Conservation (phyloP, 306 rosid genomes). For the Citrullus amarus region DNA sequence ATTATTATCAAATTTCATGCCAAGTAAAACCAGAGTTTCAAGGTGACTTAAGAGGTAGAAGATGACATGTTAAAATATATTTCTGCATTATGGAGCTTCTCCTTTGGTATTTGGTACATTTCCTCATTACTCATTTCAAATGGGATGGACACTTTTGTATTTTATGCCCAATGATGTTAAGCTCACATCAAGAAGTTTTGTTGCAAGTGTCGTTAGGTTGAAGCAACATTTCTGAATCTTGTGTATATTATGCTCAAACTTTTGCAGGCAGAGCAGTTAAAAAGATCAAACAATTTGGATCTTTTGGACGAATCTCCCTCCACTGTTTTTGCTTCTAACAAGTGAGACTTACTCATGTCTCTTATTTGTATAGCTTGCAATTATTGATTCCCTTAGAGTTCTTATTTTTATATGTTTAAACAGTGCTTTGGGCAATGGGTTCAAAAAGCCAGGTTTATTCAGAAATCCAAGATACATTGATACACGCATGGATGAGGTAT, state of each 20-base stretch:
- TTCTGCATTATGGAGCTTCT: neutral
- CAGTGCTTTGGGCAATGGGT: slow-evolving; percentile 27
- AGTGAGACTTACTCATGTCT: slow-evolving; percentile 13
- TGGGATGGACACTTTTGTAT: neutral
- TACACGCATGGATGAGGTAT: slow-evolving; percentile 64
- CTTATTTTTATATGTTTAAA: slow-evolving; percentile 18
- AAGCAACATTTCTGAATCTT: neutral
- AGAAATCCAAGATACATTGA: slow-evolving; percentile 46
- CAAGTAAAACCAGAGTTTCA: neutral
- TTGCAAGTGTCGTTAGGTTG: neutral
- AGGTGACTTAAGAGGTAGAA: neutral
- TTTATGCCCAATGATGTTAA: neutral
- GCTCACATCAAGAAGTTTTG: neutral
- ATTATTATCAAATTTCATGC: neutral
- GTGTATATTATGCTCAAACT: neutral
- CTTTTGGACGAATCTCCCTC: slow-evolving; percentile 30
- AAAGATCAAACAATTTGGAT: slow-evolving; percentile 20
- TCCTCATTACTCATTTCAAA: neutral
- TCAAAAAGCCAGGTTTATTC: slow-evolving; percentile 28
- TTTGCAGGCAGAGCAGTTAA: slow-evolving; percentile 46
- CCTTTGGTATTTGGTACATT: neutral
- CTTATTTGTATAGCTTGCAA: slow-evolving; percentile 5
- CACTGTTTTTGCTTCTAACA: slow-evolving; percentile 15
- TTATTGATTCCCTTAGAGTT: neutral
- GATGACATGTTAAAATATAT: neutral